Evolutionary conservation across 352 stramenopile genomes (phyloP).

Genomic region (Pythium monospermum): DNA sequence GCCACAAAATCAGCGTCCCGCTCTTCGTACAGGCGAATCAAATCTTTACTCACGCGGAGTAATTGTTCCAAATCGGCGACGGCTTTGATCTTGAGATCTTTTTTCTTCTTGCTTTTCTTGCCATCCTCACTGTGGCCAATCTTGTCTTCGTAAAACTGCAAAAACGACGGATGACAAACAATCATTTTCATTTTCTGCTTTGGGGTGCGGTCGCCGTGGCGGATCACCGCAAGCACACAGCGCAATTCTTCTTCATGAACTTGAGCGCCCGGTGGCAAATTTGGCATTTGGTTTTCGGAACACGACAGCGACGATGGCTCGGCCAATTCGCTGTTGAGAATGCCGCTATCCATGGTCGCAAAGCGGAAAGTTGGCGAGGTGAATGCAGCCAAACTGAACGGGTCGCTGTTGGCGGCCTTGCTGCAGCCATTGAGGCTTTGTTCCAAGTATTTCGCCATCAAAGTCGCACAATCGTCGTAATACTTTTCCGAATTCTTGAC

Average conservation of each 20-base stretch:
- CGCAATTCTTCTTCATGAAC: constrained; percentile 94
- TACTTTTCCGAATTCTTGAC: constrained; percentile 99
- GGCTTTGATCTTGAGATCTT: constrained; percentile 87
- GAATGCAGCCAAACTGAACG: constrained; percentile 57
- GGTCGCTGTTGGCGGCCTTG: constrained; percentile 26
- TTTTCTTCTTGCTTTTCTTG: constrained; percentile 51
- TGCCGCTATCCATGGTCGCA: constrained; percentile 25
- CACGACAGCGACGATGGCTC: constrained; percentile 39
- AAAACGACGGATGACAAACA: constrained; percentile 86
- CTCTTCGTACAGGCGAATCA: constrained; percentile 62
- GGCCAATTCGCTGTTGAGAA: constrained; percentile 38
- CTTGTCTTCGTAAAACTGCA: constrained; percentile 76
- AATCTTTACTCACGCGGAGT: constrained; percentile 69
- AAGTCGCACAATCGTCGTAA: constrained; percentile 96
- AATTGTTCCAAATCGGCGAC: constrained; percentile 75
- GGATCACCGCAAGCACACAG: constrained; percentile 98
- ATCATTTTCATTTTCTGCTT: constrained; percentile 99
- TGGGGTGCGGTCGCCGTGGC: constrained; percentile 98
- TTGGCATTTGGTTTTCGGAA: constrained; percentile 14
- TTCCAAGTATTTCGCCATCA: constrained; percentile 86
- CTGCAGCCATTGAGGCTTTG: constrained; percentile 34
- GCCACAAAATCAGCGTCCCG: constrained; percentile 53
- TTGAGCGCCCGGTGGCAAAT: constrained; percentile 20
- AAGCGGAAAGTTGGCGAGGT: constrained; percentile 63
- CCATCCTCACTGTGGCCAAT: constrained; percentile 23